Evolutionary conservation across 1,284 basidiomycete genomes (phyloP).

Genomic region (Cutaneotrichosporon dermatis): DNA sequence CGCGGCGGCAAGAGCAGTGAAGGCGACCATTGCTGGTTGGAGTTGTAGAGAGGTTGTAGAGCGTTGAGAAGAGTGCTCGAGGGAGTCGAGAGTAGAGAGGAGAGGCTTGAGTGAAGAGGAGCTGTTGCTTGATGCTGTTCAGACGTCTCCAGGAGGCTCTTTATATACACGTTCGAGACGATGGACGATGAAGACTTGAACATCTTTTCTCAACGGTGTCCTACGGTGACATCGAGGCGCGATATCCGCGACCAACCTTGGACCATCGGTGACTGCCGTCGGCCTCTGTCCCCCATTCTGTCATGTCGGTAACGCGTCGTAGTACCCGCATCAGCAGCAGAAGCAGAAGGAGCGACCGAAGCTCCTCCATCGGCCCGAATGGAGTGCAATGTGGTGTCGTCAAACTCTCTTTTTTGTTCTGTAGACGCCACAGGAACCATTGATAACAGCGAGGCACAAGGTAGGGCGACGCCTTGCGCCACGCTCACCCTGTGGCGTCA

Average conservation of each 20-base stretch:
- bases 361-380: too few relatives aligned
- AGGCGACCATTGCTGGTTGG: not conserved
- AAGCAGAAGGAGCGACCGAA: too few relatives aligned
- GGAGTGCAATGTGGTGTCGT: not conserved
- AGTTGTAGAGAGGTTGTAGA: not conserved
- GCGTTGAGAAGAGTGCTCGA: not conserved
- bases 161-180: constrained; percentile 1
- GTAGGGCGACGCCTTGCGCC: too few relatives aligned
- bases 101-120: not conserved
- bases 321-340: too few relatives aligned
- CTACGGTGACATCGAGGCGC: not conserved
- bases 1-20: not conserved
- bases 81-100: not conserved
- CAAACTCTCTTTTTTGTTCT: not conserved
- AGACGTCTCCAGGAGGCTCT: not conserved
- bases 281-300: too few relatives aligned
- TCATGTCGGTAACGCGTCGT: too few relatives aligned
- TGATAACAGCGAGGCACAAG: not conserved
- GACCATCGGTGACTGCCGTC: too few relatives aligned
- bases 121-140: not conserved
- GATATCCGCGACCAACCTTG: too few relatives aligned
- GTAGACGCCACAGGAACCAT: not conserved
- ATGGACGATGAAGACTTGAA: not conserved
- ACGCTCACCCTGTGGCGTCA: not conserved
- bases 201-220: not conserved